phyloP scores from a whole-genome alignment of 768 basidiomycete species.

The Podaxis sp. region DNA sequence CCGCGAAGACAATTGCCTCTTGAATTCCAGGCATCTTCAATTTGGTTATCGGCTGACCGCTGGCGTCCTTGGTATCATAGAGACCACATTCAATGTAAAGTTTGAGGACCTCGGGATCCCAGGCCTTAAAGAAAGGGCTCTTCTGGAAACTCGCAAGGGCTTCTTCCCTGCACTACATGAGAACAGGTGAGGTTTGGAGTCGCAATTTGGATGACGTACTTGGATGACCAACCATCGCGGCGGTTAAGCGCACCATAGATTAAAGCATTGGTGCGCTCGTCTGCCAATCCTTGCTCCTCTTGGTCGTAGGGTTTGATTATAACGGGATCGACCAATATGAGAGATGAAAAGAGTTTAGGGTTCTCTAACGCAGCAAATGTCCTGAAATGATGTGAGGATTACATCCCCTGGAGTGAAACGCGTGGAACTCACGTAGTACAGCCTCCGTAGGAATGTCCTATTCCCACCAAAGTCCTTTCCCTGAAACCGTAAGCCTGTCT shows the following conservation, averaged over 20 bases:
- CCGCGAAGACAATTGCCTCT: conserved; percentile 64
- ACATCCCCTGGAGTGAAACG: background rate
- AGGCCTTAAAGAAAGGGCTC: conserved; percentile 67
- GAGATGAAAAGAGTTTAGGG: conserved; percentile 67
- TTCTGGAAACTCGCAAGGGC: conserved; percentile 49
- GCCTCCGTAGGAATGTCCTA: conserved; percentile 88
- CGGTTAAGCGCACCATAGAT: conserved; percentile 53
- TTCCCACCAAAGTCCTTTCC: conserved; percentile 55
- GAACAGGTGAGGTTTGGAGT: background rate
- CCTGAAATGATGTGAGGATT: conserved; percentile 31
- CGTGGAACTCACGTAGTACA: conserved; percentile 59
- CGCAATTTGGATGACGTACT: conserved; percentile 33
- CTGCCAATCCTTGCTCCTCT: conserved; percentile 12
- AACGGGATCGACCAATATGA: conserved; percentile 82
- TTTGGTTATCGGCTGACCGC: conserved; percentile 37
- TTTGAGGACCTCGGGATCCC: conserved; percentile 65
- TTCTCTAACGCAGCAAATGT: conserved; percentile 59
- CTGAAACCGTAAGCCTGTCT: conserved; percentile 50
- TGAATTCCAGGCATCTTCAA: conserved; percentile 69
- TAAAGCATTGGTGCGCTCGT: conserved; percentile 23
- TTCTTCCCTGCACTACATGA: conserved; percentile 46
- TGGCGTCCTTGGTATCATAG: conserved; percentile 31
- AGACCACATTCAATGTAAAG: conserved; percentile 63
- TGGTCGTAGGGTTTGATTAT: conserved; percentile 36
- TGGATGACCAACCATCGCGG: conserved; percentile 62